These are phyloP conservation scores for Senna siamea DNA, from an alignment of 306 rosid species.

Conservation along the genomic window DNA sequence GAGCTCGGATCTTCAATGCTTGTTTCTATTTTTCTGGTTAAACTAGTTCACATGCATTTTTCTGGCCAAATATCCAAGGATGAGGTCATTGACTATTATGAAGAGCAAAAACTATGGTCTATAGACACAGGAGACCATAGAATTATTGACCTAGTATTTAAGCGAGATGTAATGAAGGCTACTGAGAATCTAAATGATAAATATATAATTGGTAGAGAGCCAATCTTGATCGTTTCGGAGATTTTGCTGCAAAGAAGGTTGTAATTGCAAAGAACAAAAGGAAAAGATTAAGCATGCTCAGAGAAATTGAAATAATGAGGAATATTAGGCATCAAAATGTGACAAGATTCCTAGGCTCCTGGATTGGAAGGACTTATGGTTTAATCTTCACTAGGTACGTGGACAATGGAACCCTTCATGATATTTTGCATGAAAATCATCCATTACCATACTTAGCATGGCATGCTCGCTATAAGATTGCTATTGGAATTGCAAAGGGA, in stretches of 20 bases:
- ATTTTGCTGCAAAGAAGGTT: neutral
- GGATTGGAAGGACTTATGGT: neutral
- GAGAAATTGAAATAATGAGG: slow-evolving; percentile 3
- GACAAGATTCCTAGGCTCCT: neutral
- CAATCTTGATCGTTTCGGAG: neutral
- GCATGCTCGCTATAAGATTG: neutral
- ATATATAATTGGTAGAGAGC: neutral
- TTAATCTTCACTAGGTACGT: neutral
- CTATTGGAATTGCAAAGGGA: slow-evolving; percentile 7
- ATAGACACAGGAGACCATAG: neutral
- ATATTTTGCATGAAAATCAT: neutral
- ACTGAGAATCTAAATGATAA: neutral
- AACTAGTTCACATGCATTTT: slow-evolving; percentile 40
- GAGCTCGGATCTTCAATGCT: slow-evolving; percentile 55
- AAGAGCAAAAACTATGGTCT: neutral
- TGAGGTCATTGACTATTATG: too few relatives aligned
- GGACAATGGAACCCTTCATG: neutral
- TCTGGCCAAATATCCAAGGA: slow-evolving; percentile 36
- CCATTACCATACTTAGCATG: neutral
- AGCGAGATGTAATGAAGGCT: neutral
- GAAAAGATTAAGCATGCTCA: neutral
- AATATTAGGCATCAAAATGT: neutral
- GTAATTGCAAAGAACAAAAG: neutral
- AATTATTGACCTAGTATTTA: neutral
- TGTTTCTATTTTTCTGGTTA: slow-evolving; percentile 41